These are phyloP conservation scores for Cyclotella baltica DNA, from an alignment of 108 stramenopile genomes.

Conservation along the genomic window DNA sequence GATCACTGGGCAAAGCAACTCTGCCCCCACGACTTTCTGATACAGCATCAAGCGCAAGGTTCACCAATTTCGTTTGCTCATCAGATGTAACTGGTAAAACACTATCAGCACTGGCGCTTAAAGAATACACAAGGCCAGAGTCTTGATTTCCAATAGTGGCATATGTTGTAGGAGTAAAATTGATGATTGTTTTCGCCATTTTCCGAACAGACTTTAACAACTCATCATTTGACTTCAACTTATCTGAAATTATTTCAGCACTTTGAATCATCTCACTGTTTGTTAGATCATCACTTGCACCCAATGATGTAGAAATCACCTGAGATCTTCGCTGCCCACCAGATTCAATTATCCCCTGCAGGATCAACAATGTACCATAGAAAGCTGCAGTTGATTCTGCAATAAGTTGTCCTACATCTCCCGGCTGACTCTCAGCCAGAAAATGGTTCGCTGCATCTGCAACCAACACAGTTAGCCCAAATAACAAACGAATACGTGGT, in stretches of 20 bases:
- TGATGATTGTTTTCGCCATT: conserved; percentile 38
- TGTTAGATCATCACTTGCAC: neutral
- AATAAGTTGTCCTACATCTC: conserved; percentile 30
- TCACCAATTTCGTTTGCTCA: conserved; percentile 36
- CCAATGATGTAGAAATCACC: conserved; percentile 16
- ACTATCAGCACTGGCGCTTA: neutral
- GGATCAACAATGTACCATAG: conserved; percentile 66
- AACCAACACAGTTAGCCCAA: conserved; percentile 65
- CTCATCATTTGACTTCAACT: neutral
- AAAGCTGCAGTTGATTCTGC: conserved; percentile 64
- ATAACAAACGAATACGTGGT: conserved; percentile 73
- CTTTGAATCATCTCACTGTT: neutral
- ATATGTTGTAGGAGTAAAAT: conserved; percentile 48
- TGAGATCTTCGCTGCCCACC: conserved; percentile 53
- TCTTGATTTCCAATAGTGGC: conserved; percentile 35
- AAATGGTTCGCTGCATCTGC: conserved; percentile 61
- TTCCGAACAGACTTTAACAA: conserved; percentile 19
- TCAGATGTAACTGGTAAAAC: conserved; percentile 46
- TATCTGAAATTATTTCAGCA: conserved; percentile 7
- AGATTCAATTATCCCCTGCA: conserved; percentile 80
- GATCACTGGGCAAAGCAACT: conserved; percentile 66
- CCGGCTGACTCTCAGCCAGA: conserved; percentile 18
- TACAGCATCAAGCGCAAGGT: conserved; percentile 32
- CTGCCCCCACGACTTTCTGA: conserved; percentile 56
- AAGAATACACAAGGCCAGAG: conserved; percentile 35